Evolutionary conservation across 176 grass and related monocot genomes (phyloP).

Genomic region (Ensete ventricosum): DNA sequence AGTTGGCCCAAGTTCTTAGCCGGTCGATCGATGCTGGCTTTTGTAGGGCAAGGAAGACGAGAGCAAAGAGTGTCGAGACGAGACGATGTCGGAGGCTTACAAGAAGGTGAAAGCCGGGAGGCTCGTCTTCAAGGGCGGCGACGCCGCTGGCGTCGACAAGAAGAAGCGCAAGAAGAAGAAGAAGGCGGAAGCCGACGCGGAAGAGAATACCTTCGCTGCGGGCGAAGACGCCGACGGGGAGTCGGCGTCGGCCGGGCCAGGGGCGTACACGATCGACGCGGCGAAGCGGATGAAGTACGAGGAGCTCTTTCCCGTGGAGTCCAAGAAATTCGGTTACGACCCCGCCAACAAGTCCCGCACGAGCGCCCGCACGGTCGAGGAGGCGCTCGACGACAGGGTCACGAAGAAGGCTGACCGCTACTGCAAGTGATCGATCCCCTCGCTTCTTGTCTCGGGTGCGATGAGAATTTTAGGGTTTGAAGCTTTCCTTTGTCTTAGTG

Average conservation of each 20-base stretch:
- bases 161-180: conserved; percentile 79
- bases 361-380: conserved; percentile 46
- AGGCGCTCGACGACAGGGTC: conserved; percentile 84
- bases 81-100: conserved; percentile 64
- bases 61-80: no score
- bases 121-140: conserved; percentile 98
- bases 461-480: not conserved
- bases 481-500: not conserved
- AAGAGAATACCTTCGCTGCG: not conserved
- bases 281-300: conserved; percentile 98
- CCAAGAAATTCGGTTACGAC: conserved; percentile 85
- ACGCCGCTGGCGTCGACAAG: conserved; percentile 62
- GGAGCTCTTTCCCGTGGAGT: conserved; percentile 88
- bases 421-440: conserved; percentile 67
- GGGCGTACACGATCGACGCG: conserved; percentile 91
- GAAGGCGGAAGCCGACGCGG: conserved; percentile 2
- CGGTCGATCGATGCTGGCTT: no score
- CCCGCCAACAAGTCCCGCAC: conserved; percentile 56
- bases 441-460: not conserved
- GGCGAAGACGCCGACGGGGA: not conserved
- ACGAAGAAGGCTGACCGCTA: conserved; percentile 96
- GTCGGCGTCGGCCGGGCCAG: conserved; percentile 26
- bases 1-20: no score
- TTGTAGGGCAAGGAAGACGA: no score
- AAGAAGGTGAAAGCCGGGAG: conserved; percentile 76